Base-by-base conservation (phyloP, 345 rosid species). In the Chamaenerion angustifolium region DNA sequence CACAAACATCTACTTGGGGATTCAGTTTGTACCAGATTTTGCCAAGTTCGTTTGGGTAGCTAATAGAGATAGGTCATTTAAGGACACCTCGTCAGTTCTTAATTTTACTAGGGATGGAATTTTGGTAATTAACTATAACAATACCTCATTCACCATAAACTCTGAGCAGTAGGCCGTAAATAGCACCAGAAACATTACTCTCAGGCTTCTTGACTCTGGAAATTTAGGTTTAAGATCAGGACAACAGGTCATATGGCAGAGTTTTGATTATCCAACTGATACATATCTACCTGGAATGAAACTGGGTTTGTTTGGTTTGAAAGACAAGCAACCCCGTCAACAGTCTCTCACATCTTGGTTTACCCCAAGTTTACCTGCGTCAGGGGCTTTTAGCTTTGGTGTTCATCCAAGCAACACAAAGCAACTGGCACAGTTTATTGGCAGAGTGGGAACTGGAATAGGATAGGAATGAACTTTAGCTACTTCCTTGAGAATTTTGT, bases 401-500 rank as follows among this genome's bases (percentile, higher is more conserved):
- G 35, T 59, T 4, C 4, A 40, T n/a, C 19, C 15, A 17, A 13
- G 27, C 0, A 46, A 9, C 42, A 16, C 31, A 8, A 52, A 18
- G 23, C 10, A 4, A 7, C 12, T 59, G 10, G 14, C 8, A 9
- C 0, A 18, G 45, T 51, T n/a, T n/a, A 51, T 6, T 10, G 42
- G 37, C 41, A 41, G 2, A 46, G 57, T 45, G 62, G 62, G 16
- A 42, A 12, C 18, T 63, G 62, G 67, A 55, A 56, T 49, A 42
- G 56, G 12, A n/a, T 15, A 7, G 40, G 9, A 1, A 16, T 56
- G 57, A 40, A 49, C 52, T 45, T 3, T 4, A 13, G 16, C 19
- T 45, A 45, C 17, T 45, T 45, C 48, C 37, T 7, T 31, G 10
- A 5, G 37, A 8, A 31, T 31, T 31, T 31, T 31, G 37, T 1